Conservation (phyloP, 73 alveolate species). For the Tetrahymena thermophila region DNA sequence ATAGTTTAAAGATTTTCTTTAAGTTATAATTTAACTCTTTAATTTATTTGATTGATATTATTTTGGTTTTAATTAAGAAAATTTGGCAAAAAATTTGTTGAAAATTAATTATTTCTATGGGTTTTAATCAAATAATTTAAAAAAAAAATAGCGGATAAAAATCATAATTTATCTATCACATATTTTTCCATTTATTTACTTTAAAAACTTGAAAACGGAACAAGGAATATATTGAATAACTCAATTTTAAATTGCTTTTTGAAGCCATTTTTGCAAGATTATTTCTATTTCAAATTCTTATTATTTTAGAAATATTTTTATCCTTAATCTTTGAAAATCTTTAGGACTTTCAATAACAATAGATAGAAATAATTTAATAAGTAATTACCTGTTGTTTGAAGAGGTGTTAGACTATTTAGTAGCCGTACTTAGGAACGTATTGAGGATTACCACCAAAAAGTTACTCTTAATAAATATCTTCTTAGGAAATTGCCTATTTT, state of each 20-base stretch:
- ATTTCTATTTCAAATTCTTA: no score
- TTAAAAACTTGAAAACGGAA: neutral
- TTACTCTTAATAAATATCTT: neutral
- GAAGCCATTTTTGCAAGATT: no score
- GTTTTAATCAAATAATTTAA: neutral
- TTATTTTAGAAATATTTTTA: no score
- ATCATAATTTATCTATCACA: neutral
- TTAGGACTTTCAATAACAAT: neutral
- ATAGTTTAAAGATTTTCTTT: neutral
- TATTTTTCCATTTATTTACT: neutral
- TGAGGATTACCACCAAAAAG: neutral
- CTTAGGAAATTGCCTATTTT: neutral
- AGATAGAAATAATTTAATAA: neutral
- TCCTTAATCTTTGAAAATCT: neutral
- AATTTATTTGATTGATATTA: no score
- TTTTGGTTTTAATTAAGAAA: no score
- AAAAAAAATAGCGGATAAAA: neutral
- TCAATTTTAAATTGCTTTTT: neutral
- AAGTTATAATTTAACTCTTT: no score
- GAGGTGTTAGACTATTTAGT: neutral
- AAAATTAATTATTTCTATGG: neutral
- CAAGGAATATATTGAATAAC: neutral
- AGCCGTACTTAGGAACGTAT: neutral
- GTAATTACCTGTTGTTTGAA: neutral
- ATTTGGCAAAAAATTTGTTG: neutral